These are phyloP conservation scores for Cyclanthera cordifolia DNA, from an alignment of 306 rosid genomes.

Conservation along the genomic window DNA sequence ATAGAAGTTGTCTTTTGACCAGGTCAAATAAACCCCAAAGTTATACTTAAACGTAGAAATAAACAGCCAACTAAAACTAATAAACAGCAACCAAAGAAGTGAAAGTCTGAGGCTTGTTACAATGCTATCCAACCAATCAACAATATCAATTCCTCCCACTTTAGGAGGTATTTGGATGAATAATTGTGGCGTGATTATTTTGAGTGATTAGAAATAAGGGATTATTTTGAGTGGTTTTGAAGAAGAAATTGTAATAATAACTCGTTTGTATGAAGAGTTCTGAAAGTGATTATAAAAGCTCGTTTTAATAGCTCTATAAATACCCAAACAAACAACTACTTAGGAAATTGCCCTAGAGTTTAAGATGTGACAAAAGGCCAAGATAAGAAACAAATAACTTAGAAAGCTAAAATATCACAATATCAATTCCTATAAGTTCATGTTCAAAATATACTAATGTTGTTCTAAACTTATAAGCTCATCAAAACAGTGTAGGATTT, in stretches of 20 bases:
- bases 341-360: not conserved
- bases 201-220: too few species aligned
- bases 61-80: not conserved
- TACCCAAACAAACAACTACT: too few species aligned
- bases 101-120: not conserved
- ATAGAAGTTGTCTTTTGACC: not conserved
- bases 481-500: not conserved
- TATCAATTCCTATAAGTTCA: not conserved
- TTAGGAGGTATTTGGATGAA: too few species aligned
- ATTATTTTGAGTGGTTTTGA: too few species aligned
- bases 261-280: too few species aligned
- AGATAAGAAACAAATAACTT: not conserved
- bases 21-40: not conserved
- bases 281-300: too few species aligned
- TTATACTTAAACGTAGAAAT: not conserved
- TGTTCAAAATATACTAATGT: not conserved
- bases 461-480: not conserved
- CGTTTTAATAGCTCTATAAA: too few species aligned
- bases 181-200: too few species aligned
- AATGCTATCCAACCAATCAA: too few species aligned
- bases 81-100: not conserved
- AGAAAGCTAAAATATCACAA: not conserved
- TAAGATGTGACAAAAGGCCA: not conserved
- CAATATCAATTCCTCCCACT: too few species aligned
- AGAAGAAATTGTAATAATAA: too few species aligned